Conservation (phyloP, 1,139 yeast genomes). For the Debaryomycetaceae sp. region DNA sequence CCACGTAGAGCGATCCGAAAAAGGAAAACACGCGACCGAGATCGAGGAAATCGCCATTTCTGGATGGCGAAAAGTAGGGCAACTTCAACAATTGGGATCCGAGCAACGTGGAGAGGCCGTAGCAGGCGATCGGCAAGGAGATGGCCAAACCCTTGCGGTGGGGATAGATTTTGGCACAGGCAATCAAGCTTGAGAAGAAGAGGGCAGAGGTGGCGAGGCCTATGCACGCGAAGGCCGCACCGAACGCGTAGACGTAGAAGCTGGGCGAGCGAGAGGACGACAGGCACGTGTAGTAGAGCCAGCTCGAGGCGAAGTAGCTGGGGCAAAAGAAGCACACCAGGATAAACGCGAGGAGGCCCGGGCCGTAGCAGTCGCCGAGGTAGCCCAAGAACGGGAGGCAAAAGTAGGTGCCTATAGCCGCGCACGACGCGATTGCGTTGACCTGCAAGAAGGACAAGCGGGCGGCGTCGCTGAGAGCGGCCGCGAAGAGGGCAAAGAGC, state of each 20-base stretch:
- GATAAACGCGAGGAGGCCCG: conserved; percentile 56
- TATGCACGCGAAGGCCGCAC: conserved; percentile 36
- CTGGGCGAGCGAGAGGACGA: conserved; percentile 1
- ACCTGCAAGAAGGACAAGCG: conserved; percentile 61
- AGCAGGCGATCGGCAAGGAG: conserved; percentile 78
- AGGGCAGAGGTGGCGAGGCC: conserved; percentile 79
- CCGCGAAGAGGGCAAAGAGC: conserved; percentile 69
- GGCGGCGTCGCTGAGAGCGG: conserved; percentile 48
- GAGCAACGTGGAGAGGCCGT: conserved; percentile 68
- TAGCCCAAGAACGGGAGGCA: conserved; percentile 79
- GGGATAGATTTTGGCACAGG: conserved; percentile 80
- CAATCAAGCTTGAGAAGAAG: conserved; percentile 65
- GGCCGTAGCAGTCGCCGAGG: conserved; percentile 77
- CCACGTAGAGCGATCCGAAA: conserved; percentile 46
- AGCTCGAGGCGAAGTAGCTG: conserved; percentile 43
- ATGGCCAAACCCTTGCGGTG: conserved; percentile 68
- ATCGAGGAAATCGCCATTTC: conserved; percentile 22
- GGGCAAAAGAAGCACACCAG: conserved; percentile 62
- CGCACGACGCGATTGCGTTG: conserved; percentile 65
- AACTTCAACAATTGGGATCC: conserved; percentile 45
- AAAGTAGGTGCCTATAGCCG: conserved; percentile 75
- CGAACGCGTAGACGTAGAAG: conserved; percentile 13
- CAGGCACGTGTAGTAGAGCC: conserved; percentile 1
- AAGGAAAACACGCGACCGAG: conserved; percentile 44
- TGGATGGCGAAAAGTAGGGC: conserved; percentile 17